These are phyloP conservation scores for Cystofilobasidium macerans DNA, from an alignment of 768 basidiomycete species.

Conservation along the genomic window DNA sequence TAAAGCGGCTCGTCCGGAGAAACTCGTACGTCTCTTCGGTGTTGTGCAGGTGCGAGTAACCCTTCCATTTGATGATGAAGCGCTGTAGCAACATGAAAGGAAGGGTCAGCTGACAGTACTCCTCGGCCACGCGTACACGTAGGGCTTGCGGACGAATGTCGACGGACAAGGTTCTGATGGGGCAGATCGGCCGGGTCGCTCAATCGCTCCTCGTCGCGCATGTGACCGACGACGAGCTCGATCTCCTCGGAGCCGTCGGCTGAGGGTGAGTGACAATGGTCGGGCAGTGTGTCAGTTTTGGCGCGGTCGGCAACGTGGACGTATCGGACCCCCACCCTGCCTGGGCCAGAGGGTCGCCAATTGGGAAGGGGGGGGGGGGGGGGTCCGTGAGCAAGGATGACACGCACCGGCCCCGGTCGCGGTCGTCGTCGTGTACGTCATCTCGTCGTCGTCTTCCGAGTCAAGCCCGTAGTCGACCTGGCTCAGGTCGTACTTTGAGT, in stretches of 20 bases:
- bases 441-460: conserved; percentile 30
- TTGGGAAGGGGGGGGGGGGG: no score
- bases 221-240: conserved; percentile 77
- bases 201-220: conserved; percentile 61
- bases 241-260: conserved; percentile 51
- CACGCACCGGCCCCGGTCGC: neutral
- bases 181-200: conserved; percentile 69
- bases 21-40: conserved; percentile 98
- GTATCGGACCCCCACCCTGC: no score
- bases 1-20: conserved; percentile 65
- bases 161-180: conserved; percentile 66
- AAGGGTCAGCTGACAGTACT: neutral
- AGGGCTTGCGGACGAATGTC: conserved; percentile 33
- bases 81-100: conserved; percentile 47
- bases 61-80: conserved; percentile 99
- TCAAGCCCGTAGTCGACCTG: conserved; percentile 28
- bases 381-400: neutral
- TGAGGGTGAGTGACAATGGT: no score
- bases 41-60: conserved; percentile 94
- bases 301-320: no score
- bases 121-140: neutral
- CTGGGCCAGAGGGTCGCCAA: no score
- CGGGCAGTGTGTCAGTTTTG: no score
- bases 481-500: conserved; percentile 33
- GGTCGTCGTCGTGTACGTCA: neutral